Evolutionary conservation across 179 eudicot species (phyloP).

Genomic region (Spergularia azorica): DNA sequence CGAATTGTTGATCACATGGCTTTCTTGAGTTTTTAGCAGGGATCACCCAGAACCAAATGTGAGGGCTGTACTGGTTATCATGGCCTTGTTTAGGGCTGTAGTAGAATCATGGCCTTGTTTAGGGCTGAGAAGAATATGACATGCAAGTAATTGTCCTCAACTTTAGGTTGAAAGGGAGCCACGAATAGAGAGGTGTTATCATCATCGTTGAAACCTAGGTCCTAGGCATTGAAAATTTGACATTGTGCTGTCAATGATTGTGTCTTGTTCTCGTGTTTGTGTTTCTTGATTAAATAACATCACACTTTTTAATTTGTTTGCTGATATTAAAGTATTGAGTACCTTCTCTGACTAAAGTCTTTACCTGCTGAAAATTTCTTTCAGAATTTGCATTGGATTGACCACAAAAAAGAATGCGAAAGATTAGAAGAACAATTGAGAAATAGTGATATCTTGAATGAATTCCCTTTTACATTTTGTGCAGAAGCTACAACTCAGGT

Average conservation of each 20-base stretch:
- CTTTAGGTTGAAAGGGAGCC: not conserved
- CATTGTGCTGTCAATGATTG: not conserved
- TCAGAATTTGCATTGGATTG: slow-evolving; percentile 77
- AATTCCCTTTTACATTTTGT: slow-evolving; percentile 74
- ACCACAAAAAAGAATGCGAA: slow-evolving; percentile 78
- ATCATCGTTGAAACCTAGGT: not conserved
- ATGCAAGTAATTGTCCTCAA: not conserved
- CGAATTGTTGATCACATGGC: no score
- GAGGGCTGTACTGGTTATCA: no score
- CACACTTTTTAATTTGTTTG: not conserved
- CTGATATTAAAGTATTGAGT: not conserved
- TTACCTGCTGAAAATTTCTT: slow-evolving; percentile 16
- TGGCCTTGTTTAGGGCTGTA: no score
- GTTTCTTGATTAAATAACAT: slow-evolving; percentile 1
- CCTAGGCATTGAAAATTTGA: not conserved
- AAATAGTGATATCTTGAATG: slow-evolving; percentile 46
- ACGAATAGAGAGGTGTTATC: not conserved
- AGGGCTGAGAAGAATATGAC: no score
- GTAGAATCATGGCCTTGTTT: no score
- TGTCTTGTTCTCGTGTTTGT: not conserved
- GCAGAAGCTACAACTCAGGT: slow-evolving; percentile 66
- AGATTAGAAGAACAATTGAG: slow-evolving; percentile 73
- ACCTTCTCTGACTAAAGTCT: not conserved
- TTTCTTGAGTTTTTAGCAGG: no score
- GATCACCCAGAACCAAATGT: no score